Conservation (phyloP, 495 filamentous ascomycete genomes). For the Aspergillus nidulans region DNA sequence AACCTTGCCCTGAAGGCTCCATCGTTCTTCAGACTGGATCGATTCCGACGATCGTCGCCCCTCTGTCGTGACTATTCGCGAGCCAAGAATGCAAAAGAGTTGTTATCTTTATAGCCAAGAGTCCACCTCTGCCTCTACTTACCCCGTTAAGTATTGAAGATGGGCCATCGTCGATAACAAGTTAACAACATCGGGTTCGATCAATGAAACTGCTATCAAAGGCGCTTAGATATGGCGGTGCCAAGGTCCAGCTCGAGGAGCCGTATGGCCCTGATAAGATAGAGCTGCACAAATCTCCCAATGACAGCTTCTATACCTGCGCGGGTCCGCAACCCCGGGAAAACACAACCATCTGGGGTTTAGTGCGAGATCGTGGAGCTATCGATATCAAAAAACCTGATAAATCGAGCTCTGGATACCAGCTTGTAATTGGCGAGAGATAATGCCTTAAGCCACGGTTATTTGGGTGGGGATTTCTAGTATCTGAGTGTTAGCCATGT, state of each 20-base stretch:
- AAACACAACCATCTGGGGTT: slow-evolving; percentile 11
- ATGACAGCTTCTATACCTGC: not conserved
- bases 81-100: slow-evolving; percentile 9
- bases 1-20: not conserved
- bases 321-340: slow-evolving; percentile 8
- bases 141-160: not conserved
- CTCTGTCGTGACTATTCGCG: slow-evolving; percentile 7
- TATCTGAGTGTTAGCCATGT: not conserved
- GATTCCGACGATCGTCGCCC: slow-evolving; percentile 1
- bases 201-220: slow-evolving; percentile 1
- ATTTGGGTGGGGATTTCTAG: not conserved
- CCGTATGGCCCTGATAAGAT: slow-evolving; percentile 9
- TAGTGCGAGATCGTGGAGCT: slow-evolving; percentile 6
- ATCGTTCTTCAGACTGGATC: slow-evolving; percentile 1
- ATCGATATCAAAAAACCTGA: not conserved
- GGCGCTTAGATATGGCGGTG: not conserved
- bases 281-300: slow-evolving; percentile 1
- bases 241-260: slow-evolving; percentile 4
- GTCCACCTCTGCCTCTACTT: slow-evolving; percentile 1
- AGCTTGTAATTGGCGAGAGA: slow-evolving; percentile 11
- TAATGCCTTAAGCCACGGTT: not conserved
- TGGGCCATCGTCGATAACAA: not conserved
- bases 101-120: slow-evolving; percentile 15
- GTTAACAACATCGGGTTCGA: not conserved
- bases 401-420: not conserved